Percentiles rank a stretch among this genome's conserved stretches.
These are phyloP conservation scores for Fusarium fujikuroi DNA, from an alignment of 2,329 filamentous ascomycete genomes.

Conservation along the genomic window DNA sequence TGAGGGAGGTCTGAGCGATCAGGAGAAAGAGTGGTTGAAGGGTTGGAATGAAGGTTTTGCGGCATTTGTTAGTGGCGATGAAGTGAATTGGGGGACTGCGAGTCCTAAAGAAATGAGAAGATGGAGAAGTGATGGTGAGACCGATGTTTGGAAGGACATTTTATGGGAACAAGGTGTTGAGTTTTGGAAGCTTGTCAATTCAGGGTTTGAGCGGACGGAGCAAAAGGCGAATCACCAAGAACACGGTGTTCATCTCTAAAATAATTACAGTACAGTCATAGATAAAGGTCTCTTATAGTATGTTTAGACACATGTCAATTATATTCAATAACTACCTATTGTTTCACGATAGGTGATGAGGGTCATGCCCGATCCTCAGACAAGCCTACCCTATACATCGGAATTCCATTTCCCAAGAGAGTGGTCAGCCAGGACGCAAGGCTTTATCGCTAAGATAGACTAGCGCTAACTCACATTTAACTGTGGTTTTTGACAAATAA, in stretches of 20 bases:
- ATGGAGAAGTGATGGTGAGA: neutral
- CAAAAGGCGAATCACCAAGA: too few species aligned
- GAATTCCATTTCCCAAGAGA: too few species aligned
- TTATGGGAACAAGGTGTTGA: neutral
- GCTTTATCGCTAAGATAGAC: too few species aligned
- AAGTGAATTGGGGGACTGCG: neutral
- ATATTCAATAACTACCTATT: neutral
- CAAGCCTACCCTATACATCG: neutral
- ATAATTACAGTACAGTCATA: rapidly evolving
- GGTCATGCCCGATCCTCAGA: rapidly evolving
- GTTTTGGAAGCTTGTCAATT: neutral
- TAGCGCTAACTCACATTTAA: too few species aligned
- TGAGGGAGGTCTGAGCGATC: rapidly evolving
- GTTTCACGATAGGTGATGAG: rapidly evolving
- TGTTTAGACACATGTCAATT: neutral
- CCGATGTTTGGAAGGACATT: neutral
- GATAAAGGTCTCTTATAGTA: rapidly evolving
- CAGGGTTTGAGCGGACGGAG: rapidly evolving
- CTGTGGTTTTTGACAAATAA: too few species aligned
- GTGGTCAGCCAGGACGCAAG: too few species aligned
- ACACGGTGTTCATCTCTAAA: rapidly evolving
- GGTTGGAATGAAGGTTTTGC: neutral
- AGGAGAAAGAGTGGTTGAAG: neutral
- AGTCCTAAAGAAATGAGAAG: neutral
- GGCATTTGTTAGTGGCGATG: neutral